Evolutionary conservation across 140 eudicot species (phyloP).

Genomic region (Anethum foeniculum): DNA sequence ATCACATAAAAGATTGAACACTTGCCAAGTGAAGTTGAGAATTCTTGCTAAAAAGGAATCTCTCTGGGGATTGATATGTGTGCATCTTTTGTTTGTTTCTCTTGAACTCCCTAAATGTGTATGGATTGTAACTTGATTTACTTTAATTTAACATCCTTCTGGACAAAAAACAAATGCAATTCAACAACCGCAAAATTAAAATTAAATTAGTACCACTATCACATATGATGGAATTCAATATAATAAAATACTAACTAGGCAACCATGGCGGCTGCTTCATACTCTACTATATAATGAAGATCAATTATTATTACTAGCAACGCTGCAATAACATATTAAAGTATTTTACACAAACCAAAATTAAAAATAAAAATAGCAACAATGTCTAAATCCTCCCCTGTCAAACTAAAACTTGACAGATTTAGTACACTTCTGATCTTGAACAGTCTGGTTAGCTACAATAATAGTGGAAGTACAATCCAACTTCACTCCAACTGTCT

Average conservation of each 20-base stretch:
- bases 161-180: neutral
- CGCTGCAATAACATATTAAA: neutral
- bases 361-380: neutral
- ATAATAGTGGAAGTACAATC: slow-evolving; percentile 39
- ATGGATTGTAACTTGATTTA: neutral
- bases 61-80: neutral
- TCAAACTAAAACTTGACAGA: slow-evolving; percentile 19
- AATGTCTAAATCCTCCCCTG: neutral
- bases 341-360: neutral
- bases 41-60: neutral
- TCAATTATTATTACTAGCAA: neutral
- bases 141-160: neutral
- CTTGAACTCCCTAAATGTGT: neutral
- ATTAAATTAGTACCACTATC: neutral
- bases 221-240: neutral
- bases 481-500: slow-evolving; percentile 39
- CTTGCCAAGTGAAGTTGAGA: neutral
- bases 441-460: slow-evolving; percentile 20
- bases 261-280: neutral
- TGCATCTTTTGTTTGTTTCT: neutral
- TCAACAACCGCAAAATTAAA: neutral
- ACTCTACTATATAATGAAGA: neutral
- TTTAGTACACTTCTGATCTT: slow-evolving; percentile 33
- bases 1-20: too few relatives aligned
- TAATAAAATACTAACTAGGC: neutral